Evolutionary conservation across 192 early-diverging fungal species (phyloP).

Genomic region (Rhizophagus prolifer): DNA sequence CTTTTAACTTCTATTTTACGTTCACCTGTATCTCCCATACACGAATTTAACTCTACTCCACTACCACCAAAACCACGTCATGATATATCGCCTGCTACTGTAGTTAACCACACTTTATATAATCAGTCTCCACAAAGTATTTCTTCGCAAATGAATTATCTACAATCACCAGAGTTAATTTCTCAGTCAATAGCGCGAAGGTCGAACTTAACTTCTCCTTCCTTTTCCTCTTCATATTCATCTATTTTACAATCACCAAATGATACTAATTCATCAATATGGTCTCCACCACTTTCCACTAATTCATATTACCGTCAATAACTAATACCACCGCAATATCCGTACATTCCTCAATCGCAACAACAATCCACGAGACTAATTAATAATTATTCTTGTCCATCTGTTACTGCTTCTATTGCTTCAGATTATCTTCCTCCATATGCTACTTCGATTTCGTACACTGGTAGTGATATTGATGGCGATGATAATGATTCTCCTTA

Average conservation of each 20-base stretch:
- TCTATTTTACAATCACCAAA: background rate
- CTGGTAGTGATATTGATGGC: background rate
- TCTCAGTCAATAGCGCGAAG: background rate
- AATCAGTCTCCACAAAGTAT: background rate
- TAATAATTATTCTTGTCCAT: background rate
- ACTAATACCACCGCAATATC: background rate
- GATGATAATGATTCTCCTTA: slow-evolving; percentile 10
- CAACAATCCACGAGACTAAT: background rate
- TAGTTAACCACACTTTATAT: background rate
- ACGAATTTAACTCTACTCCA: background rate
- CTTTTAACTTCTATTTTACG: background rate
- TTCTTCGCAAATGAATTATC: background rate
- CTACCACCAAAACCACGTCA: background rate
- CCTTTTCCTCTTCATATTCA: background rate
- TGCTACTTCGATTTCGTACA: background rate
- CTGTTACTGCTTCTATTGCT: background rate
- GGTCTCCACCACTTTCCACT: background rate
- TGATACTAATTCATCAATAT: background rate
- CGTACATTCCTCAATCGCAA: background rate
- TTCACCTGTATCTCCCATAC: background rate
- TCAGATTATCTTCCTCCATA: background rate
- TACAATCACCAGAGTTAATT: background rate
- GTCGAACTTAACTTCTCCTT: background rate
- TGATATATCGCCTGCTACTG: background rate
- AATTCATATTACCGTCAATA: background rate